Conservation (phyloP, 192 early-diverging fungal species). For the Phycomyces blakesleeanus region DNA sequence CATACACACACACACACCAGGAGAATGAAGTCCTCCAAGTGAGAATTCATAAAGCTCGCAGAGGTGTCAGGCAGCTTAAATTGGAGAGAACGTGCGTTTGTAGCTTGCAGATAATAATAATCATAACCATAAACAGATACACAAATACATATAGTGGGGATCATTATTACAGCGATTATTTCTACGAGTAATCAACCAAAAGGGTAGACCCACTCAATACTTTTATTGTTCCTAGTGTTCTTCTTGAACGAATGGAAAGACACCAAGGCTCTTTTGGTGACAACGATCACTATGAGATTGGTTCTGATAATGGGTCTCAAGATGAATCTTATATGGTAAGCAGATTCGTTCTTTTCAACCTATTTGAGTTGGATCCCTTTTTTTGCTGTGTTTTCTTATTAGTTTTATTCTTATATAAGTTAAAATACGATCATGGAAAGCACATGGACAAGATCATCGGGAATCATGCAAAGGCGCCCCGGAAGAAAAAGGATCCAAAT, state of each 20-base stretch:
- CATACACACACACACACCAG: conserved; percentile 12
- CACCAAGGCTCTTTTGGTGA: conserved; percentile 8
- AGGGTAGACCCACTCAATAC: too few species aligned
- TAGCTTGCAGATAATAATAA: neutral
- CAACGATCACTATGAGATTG: conserved; percentile 19
- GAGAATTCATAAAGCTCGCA: conserved; percentile 45
- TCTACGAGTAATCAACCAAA: too few species aligned
- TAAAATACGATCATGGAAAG: conserved; percentile 13
- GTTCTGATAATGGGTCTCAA: conserved; percentile 20
- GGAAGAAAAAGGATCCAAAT: conserved; percentile 39
- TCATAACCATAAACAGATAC: too few species aligned
- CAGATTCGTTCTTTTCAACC: neutral
- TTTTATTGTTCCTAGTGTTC: conserved; percentile 2
- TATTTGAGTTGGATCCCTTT: neutral
- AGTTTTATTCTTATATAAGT: neutral
- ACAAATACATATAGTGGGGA: too few species aligned
- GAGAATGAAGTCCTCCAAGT: conserved; percentile 50
- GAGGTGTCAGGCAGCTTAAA: conserved; percentile 42
- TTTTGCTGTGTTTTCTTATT: neutral
- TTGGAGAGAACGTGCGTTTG: conserved; percentile 43
- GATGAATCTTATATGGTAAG: conserved; percentile 25
- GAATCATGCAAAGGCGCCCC: conserved; percentile 25
- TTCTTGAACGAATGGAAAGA: conserved; percentile 26
- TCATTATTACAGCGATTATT: too few species aligned
- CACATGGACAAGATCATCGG: conserved; percentile 15